phyloP scores from a whole-genome alignment of 2,329 filamentous ascomycete genomes.

The Cytospora paraplurivora region DNA sequence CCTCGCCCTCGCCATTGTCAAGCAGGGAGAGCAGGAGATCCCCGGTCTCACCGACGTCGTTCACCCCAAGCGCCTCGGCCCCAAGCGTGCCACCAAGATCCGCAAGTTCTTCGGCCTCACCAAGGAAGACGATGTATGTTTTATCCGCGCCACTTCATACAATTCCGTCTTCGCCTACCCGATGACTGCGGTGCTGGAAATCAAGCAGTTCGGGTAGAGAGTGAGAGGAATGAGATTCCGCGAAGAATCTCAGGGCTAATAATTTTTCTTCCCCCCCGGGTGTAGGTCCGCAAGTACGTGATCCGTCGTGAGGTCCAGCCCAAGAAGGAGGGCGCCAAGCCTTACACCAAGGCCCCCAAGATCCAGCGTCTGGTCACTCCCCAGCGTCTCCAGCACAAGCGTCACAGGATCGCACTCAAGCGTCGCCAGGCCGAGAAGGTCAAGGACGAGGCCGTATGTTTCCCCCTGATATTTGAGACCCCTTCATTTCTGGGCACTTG shows the following conservation, averaged over 20 bases:
- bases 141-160: conserved; percentile 56
- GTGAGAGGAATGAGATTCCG: conserved; percentile 49
- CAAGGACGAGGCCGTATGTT: conserved; percentile 97
- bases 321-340: conserved; percentile 95
- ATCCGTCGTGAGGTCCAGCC: conserved; percentile 97
- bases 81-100: conserved; percentile 99
- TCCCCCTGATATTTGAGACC: neutral
- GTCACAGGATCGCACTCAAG: conserved; percentile 97
- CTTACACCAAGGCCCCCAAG: conserved; percentile 99
- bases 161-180: conserved; percentile 73
- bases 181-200: conserved; percentile 47
- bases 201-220: conserved; percentile 57
- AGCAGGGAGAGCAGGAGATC: conserved; percentile 94
- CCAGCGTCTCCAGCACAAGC: conserved; percentile 99
- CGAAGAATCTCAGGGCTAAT: conserved; percentile 38
- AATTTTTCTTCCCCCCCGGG: conserved; percentile 42
- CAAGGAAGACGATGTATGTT: conserved; percentile 98
- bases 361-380: conserved; percentile 99
- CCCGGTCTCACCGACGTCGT: conserved; percentile 97
- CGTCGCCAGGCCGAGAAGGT: conserved; percentile 93
- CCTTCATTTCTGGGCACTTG: conserved; percentile 33
- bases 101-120: conserved; percentile 99
- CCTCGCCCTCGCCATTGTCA: conserved; percentile 91
- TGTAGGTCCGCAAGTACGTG: conserved; percentile 97
- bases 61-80: conserved; percentile 98